Conservation (phyloP, 73 alveolate species). For the Paraurostyla sp. region DNA sequence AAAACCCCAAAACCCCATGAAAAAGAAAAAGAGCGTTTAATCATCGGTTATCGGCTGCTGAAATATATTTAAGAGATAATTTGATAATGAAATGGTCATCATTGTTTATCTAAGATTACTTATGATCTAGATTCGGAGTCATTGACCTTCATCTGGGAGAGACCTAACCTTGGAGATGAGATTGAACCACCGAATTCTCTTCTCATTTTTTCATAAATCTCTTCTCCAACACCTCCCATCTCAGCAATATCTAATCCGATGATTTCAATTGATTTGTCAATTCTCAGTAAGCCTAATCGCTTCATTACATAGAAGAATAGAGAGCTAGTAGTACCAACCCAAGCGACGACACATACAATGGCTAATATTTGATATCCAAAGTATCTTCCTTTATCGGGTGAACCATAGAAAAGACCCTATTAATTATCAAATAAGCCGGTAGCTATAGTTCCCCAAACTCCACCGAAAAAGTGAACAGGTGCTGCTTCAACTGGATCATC, state of each 20-base stretch:
- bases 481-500: slow-evolving; percentile 75
- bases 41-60: no score
- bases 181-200: slow-evolving; percentile 19
- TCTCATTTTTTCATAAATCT: slow-evolving; percentile 32
- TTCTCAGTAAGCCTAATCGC: slow-evolving; percentile 41
- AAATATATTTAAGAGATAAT: no score
- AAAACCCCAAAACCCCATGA: no score
- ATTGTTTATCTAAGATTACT: no score
- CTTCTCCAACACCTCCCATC: slow-evolving; percentile 56
- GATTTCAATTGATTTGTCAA: slow-evolving; percentile 45
- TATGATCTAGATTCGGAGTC: no score
- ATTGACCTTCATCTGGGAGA: no score
- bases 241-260: slow-evolving; percentile 65
- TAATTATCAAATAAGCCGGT: slow-evolving; percentile 51
- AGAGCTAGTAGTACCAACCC: slow-evolving; percentile 18
- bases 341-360: slow-evolving; percentile 33
- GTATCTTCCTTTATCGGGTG: neutral
- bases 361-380: slow-evolving; percentile 58
- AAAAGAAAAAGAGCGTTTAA: no score
- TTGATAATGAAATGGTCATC: no score
- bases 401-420: slow-evolving; percentile 60
- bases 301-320: slow-evolving; percentile 33
- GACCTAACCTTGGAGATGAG: neutral
- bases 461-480: slow-evolving; percentile 58
- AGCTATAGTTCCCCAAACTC: slow-evolving; percentile 56